phyloP scores from a whole-genome alignment of 306 rosid genomes.

The Cucumis cinereus region DNA sequence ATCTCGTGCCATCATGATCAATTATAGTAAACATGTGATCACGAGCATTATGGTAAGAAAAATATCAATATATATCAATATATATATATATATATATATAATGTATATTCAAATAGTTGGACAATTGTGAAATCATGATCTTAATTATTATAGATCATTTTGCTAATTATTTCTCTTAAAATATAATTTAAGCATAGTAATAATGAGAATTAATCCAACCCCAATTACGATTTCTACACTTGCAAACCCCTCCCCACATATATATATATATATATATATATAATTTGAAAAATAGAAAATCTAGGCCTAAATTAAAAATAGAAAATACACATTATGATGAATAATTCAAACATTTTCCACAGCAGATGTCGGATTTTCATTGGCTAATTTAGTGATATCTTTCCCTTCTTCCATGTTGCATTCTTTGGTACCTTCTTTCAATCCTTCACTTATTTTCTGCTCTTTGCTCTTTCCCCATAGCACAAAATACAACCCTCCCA shows the following conservation, averaged over 20 bases:
- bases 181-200: no score
- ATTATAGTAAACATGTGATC: no score
- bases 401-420: neutral
- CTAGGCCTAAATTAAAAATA: neutral
- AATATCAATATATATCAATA: no score
- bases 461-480: constrained; percentile 11
- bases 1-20: no score
- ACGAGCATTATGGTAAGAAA: no score
- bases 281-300: neutral
- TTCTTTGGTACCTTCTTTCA: constrained; percentile 1
- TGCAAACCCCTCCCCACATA: neutral
- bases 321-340: neutral
- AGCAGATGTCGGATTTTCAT: neutral
- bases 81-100: no score
- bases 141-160: no score
- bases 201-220: neutral
- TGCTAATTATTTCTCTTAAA: no score
- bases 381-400: neutral
- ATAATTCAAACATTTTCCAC: neutral
- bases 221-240: neutral
- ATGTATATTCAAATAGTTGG: no score
- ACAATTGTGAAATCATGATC: no score
- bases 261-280: neutral
- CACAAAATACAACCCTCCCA: constrained; percentile 3
- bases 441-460: neutral